Conservation (phyloP, 2,329 filamentous ascomycete species). For the Proliferodiscus dingleyae region DNA sequence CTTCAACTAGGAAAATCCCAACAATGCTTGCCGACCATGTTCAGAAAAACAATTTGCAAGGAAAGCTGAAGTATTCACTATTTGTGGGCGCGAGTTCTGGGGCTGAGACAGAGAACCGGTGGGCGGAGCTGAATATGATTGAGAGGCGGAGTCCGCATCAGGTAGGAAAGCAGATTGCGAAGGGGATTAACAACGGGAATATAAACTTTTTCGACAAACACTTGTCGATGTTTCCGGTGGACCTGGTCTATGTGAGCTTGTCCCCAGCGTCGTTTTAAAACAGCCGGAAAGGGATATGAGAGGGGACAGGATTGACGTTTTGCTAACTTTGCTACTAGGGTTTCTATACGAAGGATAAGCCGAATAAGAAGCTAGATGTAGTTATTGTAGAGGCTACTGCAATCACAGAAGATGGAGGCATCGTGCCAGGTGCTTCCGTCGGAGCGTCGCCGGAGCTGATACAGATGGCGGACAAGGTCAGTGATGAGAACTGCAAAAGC, state of each 20-base stretch:
- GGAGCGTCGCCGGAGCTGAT: conserved; percentile 81
- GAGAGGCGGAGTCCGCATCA: conserved; percentile 80
- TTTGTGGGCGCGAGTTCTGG: conserved; percentile 89
- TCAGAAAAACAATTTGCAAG: conserved; percentile 79
- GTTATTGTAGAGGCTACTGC: conserved; percentile 81
- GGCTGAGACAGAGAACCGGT: conserved; percentile 81
- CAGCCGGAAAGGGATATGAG: background rate
- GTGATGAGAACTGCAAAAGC: too few relatives aligned
- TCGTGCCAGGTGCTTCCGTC: conserved; percentile 80
- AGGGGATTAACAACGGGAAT: conserved; percentile 81
- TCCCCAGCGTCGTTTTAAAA: background rate
- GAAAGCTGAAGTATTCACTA: conserved; percentile 77
- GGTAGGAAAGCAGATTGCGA: conserved; percentile 84
- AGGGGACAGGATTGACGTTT: too few relatives aligned
- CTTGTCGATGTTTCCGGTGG: conserved; percentile 84
- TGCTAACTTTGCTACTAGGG: conserved; percentile 43
- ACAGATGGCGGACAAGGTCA: conserved; percentile 81
- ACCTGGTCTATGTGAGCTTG: conserved; percentile 67
- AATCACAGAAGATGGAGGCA: conserved; percentile 83
- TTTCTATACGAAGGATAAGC: conserved; percentile 77
- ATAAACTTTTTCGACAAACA: conserved; percentile 96
- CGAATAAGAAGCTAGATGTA: conserved; percentile 68
- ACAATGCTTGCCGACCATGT: conserved; percentile 83
- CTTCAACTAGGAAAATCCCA: conserved; percentile 65
- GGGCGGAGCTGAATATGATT: conserved; percentile 89